Percentiles rank a stretch among this genome's conserved stretches.
phyloP scores from a whole-genome alignment of 164 flowering plant genomes.

The Aristolochia contorta region DNA sequence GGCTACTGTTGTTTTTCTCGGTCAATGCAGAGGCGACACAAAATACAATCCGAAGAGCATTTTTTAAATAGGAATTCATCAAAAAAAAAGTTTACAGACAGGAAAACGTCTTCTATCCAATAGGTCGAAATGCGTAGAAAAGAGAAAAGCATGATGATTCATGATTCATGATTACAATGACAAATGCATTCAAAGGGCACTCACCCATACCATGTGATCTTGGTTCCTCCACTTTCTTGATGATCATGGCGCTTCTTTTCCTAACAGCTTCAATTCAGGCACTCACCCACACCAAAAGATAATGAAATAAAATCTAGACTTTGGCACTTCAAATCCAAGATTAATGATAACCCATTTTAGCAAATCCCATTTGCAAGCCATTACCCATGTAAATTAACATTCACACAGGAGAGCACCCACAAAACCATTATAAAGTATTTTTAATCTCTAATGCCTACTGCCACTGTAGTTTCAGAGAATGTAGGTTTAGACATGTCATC shows the following conservation, averaged over 20 bases:
- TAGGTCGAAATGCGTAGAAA: slow-evolving; percentile 1
- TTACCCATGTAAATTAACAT: neutral
- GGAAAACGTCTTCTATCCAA: neutral
- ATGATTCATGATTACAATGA: slow-evolving; percentile 19
- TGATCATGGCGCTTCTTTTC: slow-evolving; percentile 14
- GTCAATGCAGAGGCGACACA: too few species aligned
- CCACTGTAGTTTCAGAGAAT: neutral
- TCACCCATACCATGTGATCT: slow-evolving; percentile 19
- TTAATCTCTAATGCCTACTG: too few species aligned
- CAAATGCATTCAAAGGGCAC: slow-evolving; percentile 11
- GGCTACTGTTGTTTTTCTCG: too few species aligned
- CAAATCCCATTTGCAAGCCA: neutral
- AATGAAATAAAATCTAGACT: neutral
- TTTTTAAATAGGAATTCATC: neutral
- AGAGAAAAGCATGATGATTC: slow-evolving; percentile 3
- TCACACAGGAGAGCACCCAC: too few species aligned
- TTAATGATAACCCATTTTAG: slow-evolving; percentile 9
- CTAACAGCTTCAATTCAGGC: slow-evolving; percentile 15
- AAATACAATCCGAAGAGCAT: neutral
- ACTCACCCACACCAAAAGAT: slow-evolving; percentile 10
- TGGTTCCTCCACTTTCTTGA: slow-evolving; percentile 14
- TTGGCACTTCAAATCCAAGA: neutral
- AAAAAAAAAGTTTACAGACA: neutral
- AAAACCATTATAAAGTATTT: too few species aligned
- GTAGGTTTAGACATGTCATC: neutral